phyloP scores from a whole-genome alignment of 192 early-diverging fungal species.

The Umbelopsis sp. region DNA sequence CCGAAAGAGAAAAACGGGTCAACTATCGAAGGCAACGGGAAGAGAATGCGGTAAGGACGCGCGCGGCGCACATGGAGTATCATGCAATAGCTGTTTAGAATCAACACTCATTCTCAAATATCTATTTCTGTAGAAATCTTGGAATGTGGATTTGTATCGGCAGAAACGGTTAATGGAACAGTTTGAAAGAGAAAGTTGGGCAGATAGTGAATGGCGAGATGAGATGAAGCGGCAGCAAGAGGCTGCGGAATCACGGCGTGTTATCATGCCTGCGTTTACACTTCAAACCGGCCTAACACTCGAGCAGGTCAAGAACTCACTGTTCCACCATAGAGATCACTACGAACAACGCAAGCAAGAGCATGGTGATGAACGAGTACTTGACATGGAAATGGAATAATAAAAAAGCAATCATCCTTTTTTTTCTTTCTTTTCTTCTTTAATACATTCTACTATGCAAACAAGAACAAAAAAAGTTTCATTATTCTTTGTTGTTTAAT shows the following conservation, averaged over 20 bases:
- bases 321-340: background rate
- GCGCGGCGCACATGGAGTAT: too few species aligned
- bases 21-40: background rate
- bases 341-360: conserved; percentile 12
- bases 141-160: conserved; percentile 11
- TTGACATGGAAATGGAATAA: conserved; percentile 18
- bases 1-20: background rate
- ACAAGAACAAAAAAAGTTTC: too few species aligned
- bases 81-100: background rate
- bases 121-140: background rate
- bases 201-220: conserved; percentile 13
- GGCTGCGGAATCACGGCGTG: conserved; percentile 8
- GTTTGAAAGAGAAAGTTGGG: conserved; percentile 15
- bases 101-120: background rate
- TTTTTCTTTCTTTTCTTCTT: background rate
- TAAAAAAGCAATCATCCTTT: background rate
- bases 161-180: conserved; percentile 10
- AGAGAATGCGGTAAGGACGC: background rate
- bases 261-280: conserved; percentile 10
- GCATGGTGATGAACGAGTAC: conserved; percentile 7
- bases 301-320: conserved; percentile 1
- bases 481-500: background rate
- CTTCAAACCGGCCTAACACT: background rate
- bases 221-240: conserved; percentile 17
- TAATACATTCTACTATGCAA: too few species aligned